These are phyloP conservation scores for Rossbeevera mucosa DNA, from an alignment of 768 basidiomycete species.

Conservation along the genomic window DNA sequence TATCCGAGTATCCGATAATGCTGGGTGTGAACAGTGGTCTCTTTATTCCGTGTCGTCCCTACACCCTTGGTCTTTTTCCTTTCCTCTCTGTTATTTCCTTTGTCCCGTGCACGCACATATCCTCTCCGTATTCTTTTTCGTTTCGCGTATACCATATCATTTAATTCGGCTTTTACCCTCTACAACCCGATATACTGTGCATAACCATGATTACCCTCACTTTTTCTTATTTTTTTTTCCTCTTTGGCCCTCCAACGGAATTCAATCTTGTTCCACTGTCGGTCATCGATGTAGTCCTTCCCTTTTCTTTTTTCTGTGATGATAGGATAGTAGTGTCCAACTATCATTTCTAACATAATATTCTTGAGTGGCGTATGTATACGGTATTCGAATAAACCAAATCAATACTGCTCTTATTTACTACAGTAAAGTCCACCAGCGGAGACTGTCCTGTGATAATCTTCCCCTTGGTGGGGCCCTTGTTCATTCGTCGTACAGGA, in stretches of 20 bases:
- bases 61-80: neutral
- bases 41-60: conserved; percentile 1
- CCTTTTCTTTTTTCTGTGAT: neutral
- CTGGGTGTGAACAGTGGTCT: conserved; percentile 23
- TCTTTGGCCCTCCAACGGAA: neutral
- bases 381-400: neutral
- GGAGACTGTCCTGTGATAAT: too few species aligned
- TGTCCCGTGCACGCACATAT: conserved; percentile 10
- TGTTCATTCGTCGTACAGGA: too few species aligned
- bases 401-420: too few species aligned
- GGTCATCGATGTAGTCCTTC: neutral
- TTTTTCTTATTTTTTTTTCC: neutral
- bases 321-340: conserved; percentile 11
- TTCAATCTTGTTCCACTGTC: neutral
- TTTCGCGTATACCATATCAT: conserved; percentile 19
- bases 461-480: neutral
- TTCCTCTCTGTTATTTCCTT: neutral
- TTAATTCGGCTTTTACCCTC: conserved; percentile 18
- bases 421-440: too few species aligned
- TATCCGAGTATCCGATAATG: conserved; percentile 27
- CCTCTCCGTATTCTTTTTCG: conserved; percentile 8
- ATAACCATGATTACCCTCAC: conserved; percentile 15
- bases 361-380: conserved; percentile 8
- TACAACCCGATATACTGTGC: conserved; percentile 14
- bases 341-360: conserved; percentile 15